Conservation (phyloP, 768 basidiomycete genomes). For the Boletus eberwhitei region DNA sequence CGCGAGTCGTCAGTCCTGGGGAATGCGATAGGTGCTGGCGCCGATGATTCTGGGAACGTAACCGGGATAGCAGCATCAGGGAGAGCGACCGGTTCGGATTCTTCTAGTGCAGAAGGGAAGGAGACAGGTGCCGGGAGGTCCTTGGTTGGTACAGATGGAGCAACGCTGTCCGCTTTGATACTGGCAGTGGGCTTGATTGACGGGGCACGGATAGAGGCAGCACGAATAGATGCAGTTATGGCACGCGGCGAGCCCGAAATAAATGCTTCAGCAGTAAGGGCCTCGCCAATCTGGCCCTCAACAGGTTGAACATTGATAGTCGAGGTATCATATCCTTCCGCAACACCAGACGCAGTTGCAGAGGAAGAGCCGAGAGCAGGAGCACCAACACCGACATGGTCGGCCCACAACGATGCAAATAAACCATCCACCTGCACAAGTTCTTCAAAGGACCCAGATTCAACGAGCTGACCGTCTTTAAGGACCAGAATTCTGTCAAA, state of each 20-base stretch:
- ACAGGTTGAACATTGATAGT: slow-evolving; percentile 17
- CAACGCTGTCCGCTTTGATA: slow-evolving; percentile 20
- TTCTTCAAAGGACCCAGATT: slow-evolving; percentile 77
- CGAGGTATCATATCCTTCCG: slow-evolving; percentile 27
- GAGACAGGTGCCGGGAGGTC: slow-evolving; percentile 28
- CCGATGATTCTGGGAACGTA: slow-evolving; percentile 36
- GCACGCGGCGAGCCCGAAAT: slow-evolving; percentile 16
- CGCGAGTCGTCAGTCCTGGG: slow-evolving; percentile 38
- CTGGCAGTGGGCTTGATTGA: slow-evolving; percentile 25
- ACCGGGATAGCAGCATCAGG: slow-evolving; percentile 26
- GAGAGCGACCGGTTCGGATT: slow-evolving; percentile 6
- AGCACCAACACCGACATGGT: slow-evolving; percentile 64
- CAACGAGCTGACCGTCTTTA: slow-evolving; percentile 84
- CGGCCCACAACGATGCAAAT: slow-evolving; percentile 87
- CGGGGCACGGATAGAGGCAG: slow-evolving; percentile 16
- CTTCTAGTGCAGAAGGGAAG: slow-evolving; percentile 32
- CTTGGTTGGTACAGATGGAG: slow-evolving; percentile 29
- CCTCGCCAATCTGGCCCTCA: slow-evolving; percentile 17
- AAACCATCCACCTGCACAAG: slow-evolving; percentile 66
- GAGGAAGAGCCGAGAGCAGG: slow-evolving; percentile 34
- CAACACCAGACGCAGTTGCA: slow-evolving; percentile 23
- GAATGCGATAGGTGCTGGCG: slow-evolving; percentile 37
- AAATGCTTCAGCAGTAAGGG: slow-evolving; percentile 6
- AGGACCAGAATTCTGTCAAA: slow-evolving; percentile 77
- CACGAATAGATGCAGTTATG: slow-evolving; percentile 15